These are phyloP conservation scores for Rosa multiflora DNA, from an alignment of 306 rosid species.

Conservation along the genomic window DNA sequence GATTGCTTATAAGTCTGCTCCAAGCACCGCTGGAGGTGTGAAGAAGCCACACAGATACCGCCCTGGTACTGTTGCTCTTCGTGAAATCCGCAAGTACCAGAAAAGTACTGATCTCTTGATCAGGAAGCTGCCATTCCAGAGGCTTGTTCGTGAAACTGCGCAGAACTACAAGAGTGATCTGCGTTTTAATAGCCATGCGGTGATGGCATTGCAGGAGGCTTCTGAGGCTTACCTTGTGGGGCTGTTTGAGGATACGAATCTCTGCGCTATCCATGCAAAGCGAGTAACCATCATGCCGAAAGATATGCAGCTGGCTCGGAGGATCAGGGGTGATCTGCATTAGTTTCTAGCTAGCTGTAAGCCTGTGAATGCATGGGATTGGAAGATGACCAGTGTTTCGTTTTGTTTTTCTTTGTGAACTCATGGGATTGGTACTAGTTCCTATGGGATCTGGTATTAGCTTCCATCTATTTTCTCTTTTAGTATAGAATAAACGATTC, in stretches of 20 bases:
- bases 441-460: too few species aligned
- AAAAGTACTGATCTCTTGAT: constrained; percentile 32
- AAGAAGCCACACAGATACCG: background rate
- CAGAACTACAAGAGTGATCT: constrained; percentile 80
- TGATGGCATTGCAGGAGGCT: constrained; percentile 78
- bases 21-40: background rate
- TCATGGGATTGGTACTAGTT: too few species aligned
- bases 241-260: constrained; percentile 65
- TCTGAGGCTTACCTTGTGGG: constrained; percentile 84
- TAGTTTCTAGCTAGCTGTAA: too few species aligned
- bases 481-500: too few species aligned
- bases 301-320: constrained; percentile 77
- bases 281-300: constrained; percentile 86
- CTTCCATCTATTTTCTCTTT: too few species aligned
- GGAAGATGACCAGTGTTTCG: background rate
- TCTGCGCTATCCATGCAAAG: constrained; percentile 45
- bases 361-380: background rate
- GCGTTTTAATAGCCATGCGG: constrained; percentile 89
- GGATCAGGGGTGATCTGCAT: constrained; percentile 72
- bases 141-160: constrained; percentile 84
- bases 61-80: background rate
- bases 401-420: too few species aligned
- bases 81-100: constrained; percentile 73
- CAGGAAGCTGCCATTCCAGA: constrained; percentile 85
- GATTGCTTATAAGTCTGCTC: background rate